Percentiles rank a stretch among this genome's conserved stretches.
phyloP scores from a whole-genome alignment of 2,329 filamentous ascomycete genomes.

The Beauveria sp. region DNA sequence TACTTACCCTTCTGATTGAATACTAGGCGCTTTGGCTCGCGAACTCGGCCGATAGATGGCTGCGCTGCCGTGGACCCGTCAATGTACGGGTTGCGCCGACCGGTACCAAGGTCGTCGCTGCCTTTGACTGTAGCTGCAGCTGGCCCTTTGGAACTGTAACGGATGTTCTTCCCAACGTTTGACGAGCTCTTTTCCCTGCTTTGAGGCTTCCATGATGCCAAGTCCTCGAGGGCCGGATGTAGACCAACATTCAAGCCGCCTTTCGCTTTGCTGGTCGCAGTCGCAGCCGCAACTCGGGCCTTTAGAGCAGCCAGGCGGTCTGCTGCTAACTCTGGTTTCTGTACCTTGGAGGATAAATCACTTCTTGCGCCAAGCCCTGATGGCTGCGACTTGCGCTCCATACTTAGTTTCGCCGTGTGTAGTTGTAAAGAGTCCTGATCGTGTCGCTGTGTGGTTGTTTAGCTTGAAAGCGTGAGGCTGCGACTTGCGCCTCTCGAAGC shows the following conservation, averaged over 20 bases:
- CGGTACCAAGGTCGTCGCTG: slow-evolving; percentile 9
- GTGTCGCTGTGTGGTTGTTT: not conserved
- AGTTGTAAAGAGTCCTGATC: not conserved
- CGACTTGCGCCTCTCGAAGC: not conserved
- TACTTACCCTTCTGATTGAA: slow-evolving; percentile 98
- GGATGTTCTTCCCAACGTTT: not conserved
- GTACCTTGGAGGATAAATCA: slow-evolving; percentile 45
- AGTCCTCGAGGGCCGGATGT: slow-evolving; percentile 64
- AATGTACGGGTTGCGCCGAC: slow-evolving; percentile 65
- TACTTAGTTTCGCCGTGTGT: slow-evolving; percentile 15
- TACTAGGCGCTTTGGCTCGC: slow-evolving; percentile 67
- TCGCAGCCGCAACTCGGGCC: slow-evolving; percentile 70
- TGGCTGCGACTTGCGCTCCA: slow-evolving; percentile 46
- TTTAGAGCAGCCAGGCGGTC: slow-evolving; percentile 70
- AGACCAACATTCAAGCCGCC: slow-evolving; percentile 69
- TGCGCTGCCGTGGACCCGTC: slow-evolving; percentile 61
- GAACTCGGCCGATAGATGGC: slow-evolving; percentile 47
- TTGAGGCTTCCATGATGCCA: slow-evolving; percentile 40
- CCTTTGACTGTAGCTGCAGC: slow-evolving; percentile 9
- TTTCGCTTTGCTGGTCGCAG: slow-evolving; percentile 49
- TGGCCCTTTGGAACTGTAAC: slow-evolving; percentile 18
- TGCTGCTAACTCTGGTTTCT: slow-evolving; percentile 50
- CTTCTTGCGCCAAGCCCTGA: slow-evolving; percentile 49
- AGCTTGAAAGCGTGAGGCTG: not conserved
- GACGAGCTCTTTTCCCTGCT: not conserved